Conservation (phyloP, 108 stramenopile species). For the Chaetoceros tenuissimus region DNA sequence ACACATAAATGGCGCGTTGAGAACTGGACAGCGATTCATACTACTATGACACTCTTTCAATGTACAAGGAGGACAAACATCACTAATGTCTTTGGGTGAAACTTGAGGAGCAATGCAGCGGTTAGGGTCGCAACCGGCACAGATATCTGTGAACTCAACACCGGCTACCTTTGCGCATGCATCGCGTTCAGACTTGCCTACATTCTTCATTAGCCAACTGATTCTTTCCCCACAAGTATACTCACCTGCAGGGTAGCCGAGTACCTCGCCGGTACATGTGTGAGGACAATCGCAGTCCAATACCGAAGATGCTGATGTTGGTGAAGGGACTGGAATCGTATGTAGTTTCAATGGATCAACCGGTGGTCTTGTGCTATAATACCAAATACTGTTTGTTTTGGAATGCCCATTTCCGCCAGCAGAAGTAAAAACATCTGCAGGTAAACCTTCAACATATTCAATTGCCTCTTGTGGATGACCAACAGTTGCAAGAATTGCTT, state of each 20-base stretch:
- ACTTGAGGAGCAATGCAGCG: slow-evolving; percentile 1
- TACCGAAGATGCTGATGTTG: slow-evolving; percentile 11
- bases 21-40: slow-evolving; percentile 26
- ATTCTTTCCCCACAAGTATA: slow-evolving; percentile 61
- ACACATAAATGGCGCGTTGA: slow-evolving; percentile 55
- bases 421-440: slow-evolving; percentile 39
- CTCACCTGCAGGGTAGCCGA: slow-evolving; percentile 34
- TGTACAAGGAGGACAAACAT: slow-evolving; percentile 34
- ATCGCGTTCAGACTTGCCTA: slow-evolving; percentile 36
- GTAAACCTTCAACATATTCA: slow-evolving; percentile 27
- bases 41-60: slow-evolving; percentile 23
- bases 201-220: slow-evolving; percentile 42
- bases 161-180: slow-evolving; percentile 54
- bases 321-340: not conserved
- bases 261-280: slow-evolving; percentile 50
- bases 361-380: slow-evolving; percentile 51
- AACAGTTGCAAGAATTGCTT: slow-evolving; percentile 59
- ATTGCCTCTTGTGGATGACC: slow-evolving; percentile 57
- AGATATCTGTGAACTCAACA: slow-evolving; percentile 32
- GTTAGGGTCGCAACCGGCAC: slow-evolving; percentile 50
- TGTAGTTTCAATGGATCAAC: slow-evolving; percentile 30
- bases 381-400: slow-evolving; percentile 68
- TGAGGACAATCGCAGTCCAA: slow-evolving; percentile 43
- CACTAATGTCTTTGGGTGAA: slow-evolving; percentile 22
- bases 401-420: slow-evolving; percentile 77